Evolutionary conservation across 73 alveolate species (phyloP), one percentile per base, ranked within the genome.

Genomic region (Uronychia setigera): DNA sequence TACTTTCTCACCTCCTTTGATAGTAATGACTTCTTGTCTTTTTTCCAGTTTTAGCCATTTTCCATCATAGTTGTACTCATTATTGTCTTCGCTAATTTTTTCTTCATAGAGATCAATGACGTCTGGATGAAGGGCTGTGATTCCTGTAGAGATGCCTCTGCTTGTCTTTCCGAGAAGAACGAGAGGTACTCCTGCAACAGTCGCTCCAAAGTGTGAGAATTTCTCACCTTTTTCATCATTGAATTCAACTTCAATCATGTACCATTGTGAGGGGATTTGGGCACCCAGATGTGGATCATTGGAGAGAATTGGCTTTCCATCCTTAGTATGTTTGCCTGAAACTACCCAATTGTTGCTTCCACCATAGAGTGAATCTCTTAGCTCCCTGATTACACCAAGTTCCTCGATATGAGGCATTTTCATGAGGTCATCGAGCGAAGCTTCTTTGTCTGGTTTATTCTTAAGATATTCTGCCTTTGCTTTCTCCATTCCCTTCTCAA

Each of bases 201-300:
- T 31, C 1, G 95, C 91, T 9, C 99, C 99, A 76, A 84, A 58
- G 0, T 46, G 88, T 11, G 32, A 76, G 77, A 0, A 88, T 85
- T 60, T 81, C 94, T 59, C 60, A 57, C 46, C 58, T 74, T 58
- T 60, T 79, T 74, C 76, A 34, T 79, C 84, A 58, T 92, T 93
- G 34, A 60, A 88, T 79, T 87, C 77, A 34, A 96, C 67, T 86
- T 96, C 96, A 32, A 79, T 88, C 78, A 94, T 84, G 88, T 93
- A 95, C 95, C 96, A 91, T 59, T 85, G 92, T 67, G 95, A 78
- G 31, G 99, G 99, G n/a, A 97, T 88, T 13, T 91, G 29, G 76
- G 93, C 90, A 35, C 90, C 92, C 76, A 97, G 85, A 90, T 98
- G 99, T 34, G 99, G 99, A 82, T 98, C 99, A 79, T 94, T 95